These are phyloP conservation scores for Myriosclerotinia curreyana DNA, from an alignment of 2,329 filamentous ascomycete species.

Conservation along the genomic window DNA sequence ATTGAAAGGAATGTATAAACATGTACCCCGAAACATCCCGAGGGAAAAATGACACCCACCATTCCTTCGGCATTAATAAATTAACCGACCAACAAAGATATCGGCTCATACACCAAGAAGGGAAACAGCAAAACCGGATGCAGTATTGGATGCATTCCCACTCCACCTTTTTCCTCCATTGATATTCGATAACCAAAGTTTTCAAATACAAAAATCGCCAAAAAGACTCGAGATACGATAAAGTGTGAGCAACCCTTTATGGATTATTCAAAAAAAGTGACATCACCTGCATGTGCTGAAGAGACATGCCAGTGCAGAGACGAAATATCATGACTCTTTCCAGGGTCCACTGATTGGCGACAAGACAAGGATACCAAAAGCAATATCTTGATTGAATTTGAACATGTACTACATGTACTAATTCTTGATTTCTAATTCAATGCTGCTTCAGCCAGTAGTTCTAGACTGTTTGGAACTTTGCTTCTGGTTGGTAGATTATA, in stretches of 20 bases:
- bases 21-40: not conserved
- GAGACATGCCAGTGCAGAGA: not conserved
- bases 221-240: not conserved
- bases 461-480: not conserved
- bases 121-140: constrained; percentile 3
- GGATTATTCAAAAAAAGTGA: not conserved
- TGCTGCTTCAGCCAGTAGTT: constrained; percentile 17
- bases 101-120: not conserved
- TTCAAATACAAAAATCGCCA: not conserved
- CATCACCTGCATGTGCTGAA: constrained; percentile 3
- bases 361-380: not conserved
- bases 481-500: not conserved
- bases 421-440: not conserved
- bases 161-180: not conserved
- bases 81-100: not conserved
- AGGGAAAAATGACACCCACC: not conserved
- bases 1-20: not conserved
- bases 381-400: too few species aligned
- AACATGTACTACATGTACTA: too few species aligned
- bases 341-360: not conserved
- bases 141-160: not conserved
- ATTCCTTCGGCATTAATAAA: not conserved
- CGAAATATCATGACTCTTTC: not conserved
- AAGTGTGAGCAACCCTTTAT: not conserved
- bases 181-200: not conserved